Evolutionary conservation across 176 grass and related monocot species (phyloP).

Genomic region (Aegilops bicornis): DNA sequence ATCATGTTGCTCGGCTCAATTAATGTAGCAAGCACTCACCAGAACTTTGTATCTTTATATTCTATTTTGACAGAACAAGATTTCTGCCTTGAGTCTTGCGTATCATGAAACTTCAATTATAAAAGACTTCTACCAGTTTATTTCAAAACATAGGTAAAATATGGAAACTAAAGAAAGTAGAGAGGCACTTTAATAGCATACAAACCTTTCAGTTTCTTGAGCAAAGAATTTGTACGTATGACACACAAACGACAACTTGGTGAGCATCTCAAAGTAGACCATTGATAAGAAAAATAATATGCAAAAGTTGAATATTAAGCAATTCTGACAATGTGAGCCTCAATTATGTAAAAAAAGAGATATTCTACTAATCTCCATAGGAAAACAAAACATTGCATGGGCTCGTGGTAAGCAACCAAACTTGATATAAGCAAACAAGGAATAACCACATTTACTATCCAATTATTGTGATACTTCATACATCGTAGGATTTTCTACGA

Average conservation of each 20-base stretch:
- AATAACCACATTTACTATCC: background rate
- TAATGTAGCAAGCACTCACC: no score
- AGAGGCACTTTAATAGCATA: background rate
- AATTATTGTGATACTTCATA: background rate
- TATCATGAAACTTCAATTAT: no score
- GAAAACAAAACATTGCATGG: background rate
- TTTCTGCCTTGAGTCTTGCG: no score
- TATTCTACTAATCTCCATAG: background rate
- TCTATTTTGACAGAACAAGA: no score
- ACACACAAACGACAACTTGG: background rate
- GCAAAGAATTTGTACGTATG: background rate
- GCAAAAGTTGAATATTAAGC: background rate
- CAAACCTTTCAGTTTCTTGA: background rate
- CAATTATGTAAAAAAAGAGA: background rate
- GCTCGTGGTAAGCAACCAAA: background rate
- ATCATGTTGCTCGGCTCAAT: no score
- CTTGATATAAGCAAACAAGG: background rate
- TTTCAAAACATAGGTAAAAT: no score
- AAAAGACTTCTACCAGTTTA: no score
- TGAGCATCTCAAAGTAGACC: background rate
- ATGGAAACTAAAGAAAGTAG: no score
- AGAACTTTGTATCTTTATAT: no score
- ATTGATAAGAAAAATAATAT: background rate
- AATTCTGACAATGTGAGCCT: background rate
- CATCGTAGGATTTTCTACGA: background rate